phyloP scores from a whole-genome alignment of 352 stramenopile species.

The Lagenidium giganteum region DNA sequence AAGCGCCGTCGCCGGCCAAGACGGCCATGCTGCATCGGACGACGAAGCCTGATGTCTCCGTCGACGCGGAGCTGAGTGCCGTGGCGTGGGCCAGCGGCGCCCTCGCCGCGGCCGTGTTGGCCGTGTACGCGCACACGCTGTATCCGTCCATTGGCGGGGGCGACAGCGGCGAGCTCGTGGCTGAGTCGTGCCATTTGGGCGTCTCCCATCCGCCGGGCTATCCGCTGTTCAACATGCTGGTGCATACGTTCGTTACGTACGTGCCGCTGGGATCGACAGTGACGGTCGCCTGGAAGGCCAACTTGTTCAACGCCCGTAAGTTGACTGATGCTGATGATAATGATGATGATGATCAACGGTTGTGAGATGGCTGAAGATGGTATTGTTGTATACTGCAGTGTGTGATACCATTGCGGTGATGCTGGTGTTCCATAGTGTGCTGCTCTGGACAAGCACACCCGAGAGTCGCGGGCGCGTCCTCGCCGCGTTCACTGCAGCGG shows the following conservation, averaged over 20 bases:
- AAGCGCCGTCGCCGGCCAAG: no score
- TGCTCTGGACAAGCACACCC: slow-evolving; percentile 23
- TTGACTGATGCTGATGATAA: slow-evolving; percentile 1
- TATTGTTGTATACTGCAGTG: slow-evolving; percentile 11
- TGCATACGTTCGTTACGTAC: slow-evolving; percentile 46
- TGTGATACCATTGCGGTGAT: slow-evolving; percentile 40
- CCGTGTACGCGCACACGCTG: slow-evolving; percentile 65
- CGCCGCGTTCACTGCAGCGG: slow-evolving; percentile 32
- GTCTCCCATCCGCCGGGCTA: slow-evolving; percentile 91
- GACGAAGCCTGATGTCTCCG: no score
- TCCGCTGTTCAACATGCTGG: slow-evolving; percentile 86
- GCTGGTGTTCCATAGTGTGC: slow-evolving; percentile 33
- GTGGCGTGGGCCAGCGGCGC: no score
- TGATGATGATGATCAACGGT: no score
- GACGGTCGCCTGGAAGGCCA: slow-evolving; percentile 67
- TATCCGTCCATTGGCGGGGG: slow-evolving; percentile 81
- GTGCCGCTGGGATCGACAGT: slow-evolving; percentile 23
- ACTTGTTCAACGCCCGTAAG: slow-evolving; percentile 69
- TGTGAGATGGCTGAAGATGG: no score
- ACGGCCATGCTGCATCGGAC: no score
- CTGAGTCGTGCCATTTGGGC: slow-evolving; percentile 89
- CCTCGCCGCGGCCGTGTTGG: no score
- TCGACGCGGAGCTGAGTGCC: not conserved
- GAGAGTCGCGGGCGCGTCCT: slow-evolving; percentile 6
- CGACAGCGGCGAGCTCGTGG: slow-evolving; percentile 89